phyloP scores from a whole-genome alignment of 2,329 filamentous ascomycete species.

The Akanthomyces dipterigenus region DNA sequence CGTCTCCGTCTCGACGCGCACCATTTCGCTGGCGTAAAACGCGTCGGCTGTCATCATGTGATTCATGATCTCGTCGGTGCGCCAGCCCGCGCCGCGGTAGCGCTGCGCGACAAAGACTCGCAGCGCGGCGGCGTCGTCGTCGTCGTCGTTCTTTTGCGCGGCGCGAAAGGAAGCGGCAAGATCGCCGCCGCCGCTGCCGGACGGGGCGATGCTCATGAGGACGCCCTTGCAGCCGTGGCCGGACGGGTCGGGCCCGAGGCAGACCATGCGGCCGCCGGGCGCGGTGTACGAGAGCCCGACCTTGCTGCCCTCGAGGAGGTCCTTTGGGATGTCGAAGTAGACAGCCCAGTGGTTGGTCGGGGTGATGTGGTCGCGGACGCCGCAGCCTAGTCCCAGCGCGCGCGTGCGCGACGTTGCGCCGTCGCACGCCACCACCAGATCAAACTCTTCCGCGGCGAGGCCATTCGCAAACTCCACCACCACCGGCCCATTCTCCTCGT shows the following conservation, averaged over 20 bases:
- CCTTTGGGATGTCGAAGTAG: constrained; percentile 33
- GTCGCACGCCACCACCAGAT: constrained; percentile 43
- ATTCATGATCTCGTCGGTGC: not conserved
- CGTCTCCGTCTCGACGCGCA: constrained; percentile 34
- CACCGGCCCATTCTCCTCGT: constrained; percentile 23
- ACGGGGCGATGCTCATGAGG: constrained; percentile 30
- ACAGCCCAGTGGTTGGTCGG: constrained; percentile 33
- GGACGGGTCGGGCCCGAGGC: constrained; percentile 26
- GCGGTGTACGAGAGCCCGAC: constrained; percentile 31
- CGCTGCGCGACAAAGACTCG: not conserved
- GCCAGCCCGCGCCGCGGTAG: constrained; percentile 1
- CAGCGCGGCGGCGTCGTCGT: not conserved
- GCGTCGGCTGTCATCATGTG: constrained; percentile 19
- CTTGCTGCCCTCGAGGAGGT: constrained; percentile 31
- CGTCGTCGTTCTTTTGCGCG: constrained; percentile 22
- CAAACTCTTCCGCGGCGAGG: constrained; percentile 29
- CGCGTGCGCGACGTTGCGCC: constrained; percentile 40
- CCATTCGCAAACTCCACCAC: constrained; percentile 35
- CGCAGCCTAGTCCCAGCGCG: constrained; percentile 34
- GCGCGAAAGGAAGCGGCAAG: constrained; percentile 30
- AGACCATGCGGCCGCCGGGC: constrained; percentile 31
- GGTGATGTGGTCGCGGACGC: constrained; percentile 30
- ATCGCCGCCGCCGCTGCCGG: constrained; percentile 19
- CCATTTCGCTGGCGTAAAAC: constrained; percentile 40
- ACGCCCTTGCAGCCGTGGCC: constrained; percentile 25